Conservation (phyloP, 805 yeast species). For the Ogataea pilisensis region DNA sequence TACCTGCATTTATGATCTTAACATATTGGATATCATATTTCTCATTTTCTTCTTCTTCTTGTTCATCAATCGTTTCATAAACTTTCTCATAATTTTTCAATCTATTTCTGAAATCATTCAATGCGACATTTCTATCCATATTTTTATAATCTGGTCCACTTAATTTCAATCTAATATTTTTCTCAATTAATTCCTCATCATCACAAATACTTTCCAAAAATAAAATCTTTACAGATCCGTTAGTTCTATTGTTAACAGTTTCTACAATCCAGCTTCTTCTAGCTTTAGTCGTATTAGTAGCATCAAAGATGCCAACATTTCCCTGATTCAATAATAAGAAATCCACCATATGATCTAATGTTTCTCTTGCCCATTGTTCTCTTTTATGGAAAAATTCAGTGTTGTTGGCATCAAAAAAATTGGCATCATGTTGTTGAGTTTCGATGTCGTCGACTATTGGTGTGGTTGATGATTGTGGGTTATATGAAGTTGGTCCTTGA, state of each 20-base stretch:
- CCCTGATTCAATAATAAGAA: constrained; percentile 39
- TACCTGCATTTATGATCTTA: constrained; percentile 61
- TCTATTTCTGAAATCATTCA: constrained; percentile 78
- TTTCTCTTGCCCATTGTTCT: constrained; percentile 50
- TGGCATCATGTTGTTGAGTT: constrained; percentile 37
- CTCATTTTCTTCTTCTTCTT: constrained; percentile 38
- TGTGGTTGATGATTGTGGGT: too few relatives aligned
- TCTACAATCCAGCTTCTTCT: constrained; percentile 39
- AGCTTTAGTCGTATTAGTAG: constrained; percentile 50
- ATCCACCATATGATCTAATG: constrained; percentile 42
- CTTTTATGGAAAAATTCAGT: constrained; percentile 39
- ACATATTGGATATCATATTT: constrained; percentile 51
- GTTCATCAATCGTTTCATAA: constrained; percentile 83
- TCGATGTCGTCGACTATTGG: constrained; percentile 16
- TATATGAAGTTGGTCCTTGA: constrained; percentile 30
- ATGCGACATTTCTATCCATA: constrained; percentile 78
- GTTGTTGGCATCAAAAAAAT: constrained; percentile 41
- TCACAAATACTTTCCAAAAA: constrained; percentile 79
- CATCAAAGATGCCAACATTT: constrained; percentile 57
- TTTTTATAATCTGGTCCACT: constrained; percentile 89
- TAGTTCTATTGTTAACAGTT: constrained; percentile 32
- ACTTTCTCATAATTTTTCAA: constrained; percentile 81
- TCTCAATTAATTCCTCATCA: constrained; percentile 71
- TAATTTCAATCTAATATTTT: constrained; percentile 78
- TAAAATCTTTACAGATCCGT: constrained; percentile 34